Evolutionary conservation across 108 stramenopile genomes (phyloP).

Genomic region (Skeletonema marinoi): DNA sequence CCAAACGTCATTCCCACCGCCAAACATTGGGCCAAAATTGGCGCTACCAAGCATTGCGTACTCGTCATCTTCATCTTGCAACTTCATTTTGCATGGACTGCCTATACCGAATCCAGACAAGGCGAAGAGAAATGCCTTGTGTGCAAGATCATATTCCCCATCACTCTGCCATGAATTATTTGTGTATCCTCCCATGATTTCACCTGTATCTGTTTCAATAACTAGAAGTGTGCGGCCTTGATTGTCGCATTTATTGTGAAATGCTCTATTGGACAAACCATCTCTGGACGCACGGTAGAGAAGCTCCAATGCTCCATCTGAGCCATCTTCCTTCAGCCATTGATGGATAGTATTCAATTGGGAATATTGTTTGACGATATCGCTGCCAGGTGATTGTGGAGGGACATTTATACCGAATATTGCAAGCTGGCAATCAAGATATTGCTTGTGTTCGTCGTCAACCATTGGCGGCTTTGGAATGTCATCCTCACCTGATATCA

Average conservation of each 20-base stretch:
- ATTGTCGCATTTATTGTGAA: constrained; percentile 27
- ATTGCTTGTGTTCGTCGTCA: neutral
- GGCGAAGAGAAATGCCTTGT: constrained; percentile 27
- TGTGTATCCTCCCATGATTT: constrained; percentile 6
- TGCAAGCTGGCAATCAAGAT: neutral
- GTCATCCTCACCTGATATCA: constrained; percentile 2
- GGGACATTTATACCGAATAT: neutral
- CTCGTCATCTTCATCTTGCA: neutral
- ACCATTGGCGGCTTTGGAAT: neutral
- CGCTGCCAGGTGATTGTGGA: neutral
- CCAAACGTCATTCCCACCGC: neutral
- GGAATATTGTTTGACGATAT: neutral
- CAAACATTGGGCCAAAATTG: constrained; percentile 7
- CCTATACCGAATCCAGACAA: constrained; percentile 1
- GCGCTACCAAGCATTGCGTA: neutral
- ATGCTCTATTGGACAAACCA: neutral
- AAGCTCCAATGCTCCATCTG: neutral
- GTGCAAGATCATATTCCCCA: neutral
- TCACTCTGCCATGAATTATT: constrained; percentile 3
- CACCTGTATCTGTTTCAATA: constrained; percentile 8
- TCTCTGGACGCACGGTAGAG: neutral
- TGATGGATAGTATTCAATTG: neutral
- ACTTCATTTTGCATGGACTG: constrained; percentile 24
- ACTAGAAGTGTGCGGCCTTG: constrained; percentile 11
- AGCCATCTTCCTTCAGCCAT: neutral